These are phyloP conservation scores for Alternaria hordeiaustralica DNA, from an alignment of 2,329 filamentous ascomycete genomes.

Conservation along the genomic window DNA sequence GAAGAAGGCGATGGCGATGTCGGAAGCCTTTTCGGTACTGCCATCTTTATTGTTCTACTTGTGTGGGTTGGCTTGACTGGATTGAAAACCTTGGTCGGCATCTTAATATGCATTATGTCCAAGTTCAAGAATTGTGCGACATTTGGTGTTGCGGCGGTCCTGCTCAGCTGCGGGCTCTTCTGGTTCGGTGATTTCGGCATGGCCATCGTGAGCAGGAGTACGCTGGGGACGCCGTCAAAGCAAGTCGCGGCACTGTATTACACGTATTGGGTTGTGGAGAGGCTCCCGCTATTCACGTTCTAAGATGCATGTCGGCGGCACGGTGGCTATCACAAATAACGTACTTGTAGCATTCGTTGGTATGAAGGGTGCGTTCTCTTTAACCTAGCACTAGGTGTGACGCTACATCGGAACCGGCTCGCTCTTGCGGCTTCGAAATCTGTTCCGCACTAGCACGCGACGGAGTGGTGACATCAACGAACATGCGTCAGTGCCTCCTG, in stretches of 20 bases:
- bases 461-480: constrained; percentile 21
- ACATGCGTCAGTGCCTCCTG: background rate
- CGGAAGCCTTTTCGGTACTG: background rate
- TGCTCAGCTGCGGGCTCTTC: constrained; percentile 1
- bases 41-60: background rate
- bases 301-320: background rate
- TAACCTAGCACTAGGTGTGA: background rate
- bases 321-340: background rate
- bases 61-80: background rate
- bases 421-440: background rate
- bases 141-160: background rate
- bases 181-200: constrained; percentile 1
- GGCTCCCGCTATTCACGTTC: constrained; percentile 2
- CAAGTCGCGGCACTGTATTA: constrained; percentile 1
- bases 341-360: background rate
- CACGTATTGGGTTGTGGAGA: constrained; percentile 4
- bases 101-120: background rate
- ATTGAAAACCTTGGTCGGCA: background rate
- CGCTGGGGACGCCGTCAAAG: background rate
- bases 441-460: background rate
- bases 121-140: background rate
- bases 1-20: background rate
- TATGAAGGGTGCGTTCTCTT: background rate
- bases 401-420: background rate
- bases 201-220: background rate